These are phyloP conservation scores for Casuarina glauca DNA, from an alignment of 306 rosid genomes.

Conservation along the genomic window DNA sequence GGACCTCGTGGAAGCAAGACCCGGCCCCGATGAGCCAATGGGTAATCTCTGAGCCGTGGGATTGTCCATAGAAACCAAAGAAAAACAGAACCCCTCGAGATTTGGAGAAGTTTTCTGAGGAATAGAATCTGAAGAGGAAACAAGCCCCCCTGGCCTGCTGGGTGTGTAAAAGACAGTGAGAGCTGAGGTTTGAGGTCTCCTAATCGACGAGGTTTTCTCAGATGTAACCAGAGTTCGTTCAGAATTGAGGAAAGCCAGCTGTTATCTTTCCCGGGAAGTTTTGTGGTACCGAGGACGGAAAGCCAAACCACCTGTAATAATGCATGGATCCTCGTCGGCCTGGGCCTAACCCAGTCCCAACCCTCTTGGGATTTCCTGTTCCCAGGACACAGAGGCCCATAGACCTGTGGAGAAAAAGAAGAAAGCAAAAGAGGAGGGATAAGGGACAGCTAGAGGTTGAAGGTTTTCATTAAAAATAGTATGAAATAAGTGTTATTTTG, in stretches of 20 bases:
- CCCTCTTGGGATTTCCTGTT: background rate
- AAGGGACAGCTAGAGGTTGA: no score
- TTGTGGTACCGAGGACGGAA: background rate
- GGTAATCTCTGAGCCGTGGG: slow-evolving; percentile 24
- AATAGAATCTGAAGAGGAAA: no score
- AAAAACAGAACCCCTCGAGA: background rate
- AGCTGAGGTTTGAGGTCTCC: background rate
- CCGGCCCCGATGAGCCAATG: slow-evolving; percentile 39
- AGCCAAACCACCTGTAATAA: no score
- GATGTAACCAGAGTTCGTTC: background rate
- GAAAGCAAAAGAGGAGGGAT: no score
- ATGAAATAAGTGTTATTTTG: no score
- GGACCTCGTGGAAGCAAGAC: slow-evolving; percentile 43
- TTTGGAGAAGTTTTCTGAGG: no score
- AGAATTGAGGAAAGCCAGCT: background rate
- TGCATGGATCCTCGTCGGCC: background rate
- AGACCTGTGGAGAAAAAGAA: no score
- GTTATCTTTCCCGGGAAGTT: slow-evolving; percentile 58
- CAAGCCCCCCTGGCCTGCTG: background rate
- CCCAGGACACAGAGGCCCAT: no score
- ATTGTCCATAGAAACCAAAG: slow-evolving; percentile 70
- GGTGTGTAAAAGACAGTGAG: background rate
- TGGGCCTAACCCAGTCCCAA: background rate
- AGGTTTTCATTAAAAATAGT: no score
- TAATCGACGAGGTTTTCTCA: background rate